Evolutionary conservation across 2,329 filamentous ascomycete genomes (phyloP).

Genomic region (Didymella pomorum): DNA sequence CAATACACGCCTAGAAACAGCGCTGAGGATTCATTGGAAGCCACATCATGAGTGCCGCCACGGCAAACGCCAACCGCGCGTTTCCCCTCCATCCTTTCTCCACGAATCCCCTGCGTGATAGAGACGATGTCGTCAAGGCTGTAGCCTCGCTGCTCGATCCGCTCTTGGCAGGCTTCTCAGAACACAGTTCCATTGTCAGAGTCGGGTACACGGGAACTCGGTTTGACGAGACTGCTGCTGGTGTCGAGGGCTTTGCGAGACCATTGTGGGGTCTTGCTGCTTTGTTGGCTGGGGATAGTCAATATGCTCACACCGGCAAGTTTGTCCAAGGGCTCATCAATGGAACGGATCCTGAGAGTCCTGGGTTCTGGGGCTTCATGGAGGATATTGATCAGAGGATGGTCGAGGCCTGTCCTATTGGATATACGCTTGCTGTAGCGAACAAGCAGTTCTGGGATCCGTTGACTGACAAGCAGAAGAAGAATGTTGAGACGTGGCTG

Average conservation of each 20-base stretch:
- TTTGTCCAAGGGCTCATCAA: conserved; percentile 75
- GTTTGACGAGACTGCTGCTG: conserved; percentile 79
- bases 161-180: conserved; percentile 75
- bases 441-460: conserved; percentile 70
- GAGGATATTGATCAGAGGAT: conserved; percentile 81
- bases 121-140: conserved; percentile 54
- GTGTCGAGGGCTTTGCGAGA: conserved; percentile 78
- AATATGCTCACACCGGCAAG: conserved; percentile 69
- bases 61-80: conserved; percentile 49
- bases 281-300: conserved; percentile 71
- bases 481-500: conserved; percentile 75
- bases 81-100: conserved; percentile 54
- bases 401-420: conserved; percentile 85
- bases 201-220: conserved; percentile 76
- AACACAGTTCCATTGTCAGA: conserved; percentile 69
- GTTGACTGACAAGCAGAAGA: conserved; percentile 67
- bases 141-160: conserved; percentile 69
- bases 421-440: conserved; percentile 76
- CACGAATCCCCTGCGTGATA: conserved; percentile 52
- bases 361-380: conserved; percentile 80
- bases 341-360: conserved; percentile 73
- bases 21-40: neutral
- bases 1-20: conserved; percentile 2
- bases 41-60: conserved; percentile 21
- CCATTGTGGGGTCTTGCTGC: conserved; percentile 79